Percentiles rank a stretch among this genome's conserved stretches.
phyloP scores from a whole-genome alignment of 345 rosid species.

The Citrus sinensis region DNA sequence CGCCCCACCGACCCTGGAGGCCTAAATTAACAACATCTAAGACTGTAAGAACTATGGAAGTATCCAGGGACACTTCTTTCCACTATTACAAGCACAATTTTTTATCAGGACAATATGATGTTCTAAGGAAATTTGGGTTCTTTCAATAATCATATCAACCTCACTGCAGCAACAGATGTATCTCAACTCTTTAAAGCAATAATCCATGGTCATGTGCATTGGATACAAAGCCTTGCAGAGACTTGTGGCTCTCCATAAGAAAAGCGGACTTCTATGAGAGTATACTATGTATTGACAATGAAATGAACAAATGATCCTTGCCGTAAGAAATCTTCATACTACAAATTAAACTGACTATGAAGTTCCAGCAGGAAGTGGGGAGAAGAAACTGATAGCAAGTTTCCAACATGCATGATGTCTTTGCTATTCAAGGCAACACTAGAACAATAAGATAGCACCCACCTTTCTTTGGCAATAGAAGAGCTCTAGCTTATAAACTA shows the following conservation, averaged over 20 bases:
- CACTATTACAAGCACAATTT: too few relatives aligned
- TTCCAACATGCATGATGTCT: background rate
- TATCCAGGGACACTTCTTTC: too few relatives aligned
- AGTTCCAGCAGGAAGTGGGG: background rate
- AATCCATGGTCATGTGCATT: too few relatives aligned
- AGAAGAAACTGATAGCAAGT: background rate
- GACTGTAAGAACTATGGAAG: too few relatives aligned
- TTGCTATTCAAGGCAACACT: background rate
- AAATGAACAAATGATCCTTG: background rate
- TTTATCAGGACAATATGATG: too few relatives aligned
- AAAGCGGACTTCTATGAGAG: too few relatives aligned
- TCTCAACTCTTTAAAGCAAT: too few relatives aligned
- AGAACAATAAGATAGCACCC: background rate
- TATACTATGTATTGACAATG: background rate
- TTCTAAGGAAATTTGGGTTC: too few relatives aligned
- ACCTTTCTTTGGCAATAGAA: background rate
- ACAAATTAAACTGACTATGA: background rate
- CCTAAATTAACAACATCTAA: too few relatives aligned
- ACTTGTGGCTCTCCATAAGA: background rate
- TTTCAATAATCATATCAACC: too few relatives aligned
- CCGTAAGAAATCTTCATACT: background rate
- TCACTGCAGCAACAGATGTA: background rate
- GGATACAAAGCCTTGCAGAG: background rate
- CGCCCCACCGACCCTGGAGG: too few relatives aligned
- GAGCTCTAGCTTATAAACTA: background rate